Conservation (phyloP, 192 early-diverging fungal genomes). For the Coemansia sp. region DNA sequence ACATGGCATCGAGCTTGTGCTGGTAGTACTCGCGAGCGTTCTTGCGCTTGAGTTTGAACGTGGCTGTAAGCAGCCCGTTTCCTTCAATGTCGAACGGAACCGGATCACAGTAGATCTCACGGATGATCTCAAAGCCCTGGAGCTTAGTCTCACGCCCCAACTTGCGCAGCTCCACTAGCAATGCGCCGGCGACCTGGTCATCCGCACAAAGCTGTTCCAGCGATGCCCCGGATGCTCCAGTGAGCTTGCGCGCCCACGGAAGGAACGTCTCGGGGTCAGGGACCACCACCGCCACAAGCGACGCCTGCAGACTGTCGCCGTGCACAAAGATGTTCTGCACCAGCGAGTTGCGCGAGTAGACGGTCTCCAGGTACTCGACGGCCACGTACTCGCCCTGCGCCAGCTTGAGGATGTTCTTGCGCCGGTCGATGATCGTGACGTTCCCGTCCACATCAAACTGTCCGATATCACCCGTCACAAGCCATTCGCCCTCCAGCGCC, state of each 20-base stretch:
- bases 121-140: constrained; percentile 59
- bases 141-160: constrained; percentile 59
- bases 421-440: constrained; percentile 80
- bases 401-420: constrained; percentile 82
- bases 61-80: constrained; percentile 75
- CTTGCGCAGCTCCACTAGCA: constrained; percentile 60
- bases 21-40: constrained; percentile 52
- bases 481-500: constrained; percentile 79
- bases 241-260: constrained; percentile 60
- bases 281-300: constrained; percentile 83
- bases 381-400: constrained; percentile 93
- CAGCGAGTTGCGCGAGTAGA: constrained; percentile 69
- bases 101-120: constrained; percentile 65
- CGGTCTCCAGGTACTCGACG: constrained; percentile 84
- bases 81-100: constrained; percentile 66
- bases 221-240: constrained; percentile 21
- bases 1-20: constrained; percentile 59
- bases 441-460: constrained; percentile 69
- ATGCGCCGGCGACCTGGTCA: constrained; percentile 52
- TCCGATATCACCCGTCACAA: constrained; percentile 87
- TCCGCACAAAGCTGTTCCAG: constrained; percentile 59
- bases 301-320: constrained; percentile 84
- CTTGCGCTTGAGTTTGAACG: constrained; percentile 76
- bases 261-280: constrained; percentile 71
- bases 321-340: constrained; percentile 90